Evolutionary conservation across 1,284 basidiomycete species (phyloP).

Genomic region (Ceratobasidium sp.): DNA sequence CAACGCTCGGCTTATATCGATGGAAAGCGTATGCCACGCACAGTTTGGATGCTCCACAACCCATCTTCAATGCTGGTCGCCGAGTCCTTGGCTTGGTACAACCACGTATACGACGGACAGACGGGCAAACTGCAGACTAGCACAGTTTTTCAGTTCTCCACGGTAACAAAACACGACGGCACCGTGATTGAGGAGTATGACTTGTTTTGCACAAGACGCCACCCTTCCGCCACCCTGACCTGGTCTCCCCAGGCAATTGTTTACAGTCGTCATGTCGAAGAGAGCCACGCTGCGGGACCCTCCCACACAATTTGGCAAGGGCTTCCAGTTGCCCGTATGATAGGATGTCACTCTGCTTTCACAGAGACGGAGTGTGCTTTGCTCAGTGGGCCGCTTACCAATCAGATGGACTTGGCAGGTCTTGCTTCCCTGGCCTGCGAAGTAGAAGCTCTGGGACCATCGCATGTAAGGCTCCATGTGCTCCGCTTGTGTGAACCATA

Average conservation of each 20-base stretch:
- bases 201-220: background rate
- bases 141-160: background rate
- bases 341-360: background rate
- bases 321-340: background rate
- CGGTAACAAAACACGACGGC: background rate
- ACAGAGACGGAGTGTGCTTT: background rate
- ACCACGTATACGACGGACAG: background rate
- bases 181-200: background rate
- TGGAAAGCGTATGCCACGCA: background rate
- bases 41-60: background rate
- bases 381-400: background rate
- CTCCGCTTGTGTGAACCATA: too few relatives aligned
- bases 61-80: background rate
- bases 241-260: background rate
- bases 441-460: too few relatives aligned
- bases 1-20: background rate
- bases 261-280: background rate
- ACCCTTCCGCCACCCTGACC: background rate
- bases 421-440: too few relatives aligned
- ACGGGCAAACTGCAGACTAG: background rate
- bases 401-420: background rate
- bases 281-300: background rate
- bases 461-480: too few relatives aligned
- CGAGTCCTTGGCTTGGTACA: background rate
- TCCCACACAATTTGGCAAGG: background rate